These are phyloP conservation scores for Aureobasidium melanogenum DNA, from an alignment of 2,329 filamentous ascomycete genomes.

Conservation along the genomic window DNA sequence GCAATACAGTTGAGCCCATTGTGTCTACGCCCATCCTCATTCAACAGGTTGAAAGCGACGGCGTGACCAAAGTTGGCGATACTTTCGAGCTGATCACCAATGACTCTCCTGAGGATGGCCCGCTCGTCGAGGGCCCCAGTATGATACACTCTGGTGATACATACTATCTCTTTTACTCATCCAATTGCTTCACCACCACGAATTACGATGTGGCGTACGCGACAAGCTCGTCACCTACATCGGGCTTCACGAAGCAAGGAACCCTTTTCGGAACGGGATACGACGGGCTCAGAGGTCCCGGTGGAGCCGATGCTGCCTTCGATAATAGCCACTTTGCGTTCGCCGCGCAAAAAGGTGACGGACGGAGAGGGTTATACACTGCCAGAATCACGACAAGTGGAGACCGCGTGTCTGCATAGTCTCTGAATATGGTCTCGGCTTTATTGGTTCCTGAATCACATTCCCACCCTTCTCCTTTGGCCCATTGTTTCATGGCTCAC, in stretches of 20 bases:
- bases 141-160: slow-evolving; percentile 17
- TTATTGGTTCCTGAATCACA: neutral
- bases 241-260: slow-evolving; percentile 15
- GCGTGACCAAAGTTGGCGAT: slow-evolving; percentile 18
- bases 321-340: slow-evolving; percentile 18
- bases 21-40: slow-evolving; percentile 21
- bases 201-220: slow-evolving; percentile 23
- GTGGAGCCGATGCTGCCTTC: slow-evolving; percentile 15
- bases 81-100: slow-evolving; percentile 18
- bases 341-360: slow-evolving; percentile 15
- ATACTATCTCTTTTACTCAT: slow-evolving; percentile 25
- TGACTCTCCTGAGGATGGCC: slow-evolving; percentile 20
- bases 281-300: slow-evolving; percentile 15
- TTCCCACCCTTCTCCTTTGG: no score
- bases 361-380: slow-evolving; percentile 15
- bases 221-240: slow-evolving; percentile 11
- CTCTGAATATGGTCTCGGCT: neutral
- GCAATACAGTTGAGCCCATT: slow-evolving; percentile 16
- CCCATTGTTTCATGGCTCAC: no score
- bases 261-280: slow-evolving; percentile 13
- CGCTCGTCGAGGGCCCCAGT: slow-evolving; percentile 21
- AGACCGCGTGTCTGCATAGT: slow-evolving; percentile 2
- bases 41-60: slow-evolving; percentile 20
- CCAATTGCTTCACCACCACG: slow-evolving; percentile 21
- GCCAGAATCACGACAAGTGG: slow-evolving; percentile 1